A percentile compares a stretch with the other conserved stretches of the same genome.
Evolutionary conservation across 2,329 filamentous ascomycete genomes (phyloP).

Genomic region (Aspergillus tubingensis): DNA sequence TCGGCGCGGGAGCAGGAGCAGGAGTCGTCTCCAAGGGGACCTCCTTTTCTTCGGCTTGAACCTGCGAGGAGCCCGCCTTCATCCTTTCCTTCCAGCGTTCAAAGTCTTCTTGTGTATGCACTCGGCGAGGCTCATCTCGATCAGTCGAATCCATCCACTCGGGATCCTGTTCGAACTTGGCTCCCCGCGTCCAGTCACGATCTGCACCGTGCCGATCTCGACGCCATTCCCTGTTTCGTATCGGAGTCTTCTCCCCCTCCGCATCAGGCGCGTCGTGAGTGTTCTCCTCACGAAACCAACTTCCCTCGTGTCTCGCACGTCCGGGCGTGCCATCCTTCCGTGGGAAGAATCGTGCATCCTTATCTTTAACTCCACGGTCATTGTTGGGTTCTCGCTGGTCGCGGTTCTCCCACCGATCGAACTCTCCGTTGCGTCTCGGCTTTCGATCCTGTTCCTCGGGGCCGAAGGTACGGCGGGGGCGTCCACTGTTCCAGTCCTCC

Average conservation of each 20-base stretch:
- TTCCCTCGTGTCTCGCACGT: conserved; percentile 67
- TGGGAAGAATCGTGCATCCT: conserved; percentile 56
- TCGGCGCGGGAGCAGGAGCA: conserved; percentile 29
- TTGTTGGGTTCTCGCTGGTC: conserved; percentile 57
- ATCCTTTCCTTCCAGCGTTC: conserved; percentile 92
- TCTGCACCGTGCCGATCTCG: conserved; percentile 50
- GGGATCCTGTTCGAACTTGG: conserved; percentile 72
- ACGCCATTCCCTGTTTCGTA: conserved; percentile 68
- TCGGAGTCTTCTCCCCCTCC: conserved; percentile 47
- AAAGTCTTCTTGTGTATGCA: conserved; percentile 85
- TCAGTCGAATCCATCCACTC: conserved; percentile 83
- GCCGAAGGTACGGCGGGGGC: conserved; percentile 43
- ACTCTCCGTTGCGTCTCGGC: conserved; percentile 45
- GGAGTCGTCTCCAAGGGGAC: conserved; percentile 24
- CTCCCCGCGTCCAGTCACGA: conserved; percentile 56
- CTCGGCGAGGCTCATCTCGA: conserved; percentile 66
- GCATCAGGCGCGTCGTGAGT: conserved; percentile 39
- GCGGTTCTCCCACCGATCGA: conserved; percentile 51
- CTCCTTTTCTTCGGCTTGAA: conserved; percentile 48
- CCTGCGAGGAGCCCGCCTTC: conserved; percentile 63
- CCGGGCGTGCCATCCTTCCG: conserved; percentile 62
- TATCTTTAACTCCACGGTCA: conserved; percentile 54
- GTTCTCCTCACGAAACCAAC: conserved; percentile 70
- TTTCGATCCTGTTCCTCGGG: conserved; percentile 46
- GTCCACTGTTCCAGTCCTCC: conserved; percentile 46